Evolutionary conservation across 78 protist genomes (phyloP).

Genomic region (Chrysochromulina tobinii): DNA sequence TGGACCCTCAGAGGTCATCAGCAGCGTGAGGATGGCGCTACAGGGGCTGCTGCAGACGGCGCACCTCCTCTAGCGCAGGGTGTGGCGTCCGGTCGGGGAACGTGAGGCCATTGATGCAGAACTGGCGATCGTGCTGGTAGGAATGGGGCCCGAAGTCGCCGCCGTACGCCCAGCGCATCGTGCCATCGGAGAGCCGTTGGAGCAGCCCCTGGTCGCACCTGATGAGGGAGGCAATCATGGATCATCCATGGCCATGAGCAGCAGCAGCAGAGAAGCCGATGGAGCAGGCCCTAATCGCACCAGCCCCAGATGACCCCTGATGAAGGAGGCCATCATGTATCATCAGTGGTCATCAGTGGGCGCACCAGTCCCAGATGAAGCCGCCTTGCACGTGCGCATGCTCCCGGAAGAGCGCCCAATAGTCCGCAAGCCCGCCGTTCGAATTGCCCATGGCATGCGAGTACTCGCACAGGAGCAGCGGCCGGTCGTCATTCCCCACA

Average conservation of each 20-base stretch:
- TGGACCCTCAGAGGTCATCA: too few relatives aligned
- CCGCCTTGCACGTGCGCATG: constrained; percentile 24
- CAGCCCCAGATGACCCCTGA: too few relatives aligned
- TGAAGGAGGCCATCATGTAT: too few relatives aligned
- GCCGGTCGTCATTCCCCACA: not conserved
- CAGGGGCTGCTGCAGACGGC: constrained; percentile 11
- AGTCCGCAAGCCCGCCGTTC: not conserved
- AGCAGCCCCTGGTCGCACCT: constrained; percentile 39
- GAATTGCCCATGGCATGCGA: constrained; percentile 48
- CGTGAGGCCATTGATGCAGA: constrained; percentile 47
- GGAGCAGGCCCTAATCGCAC: too few relatives aligned
- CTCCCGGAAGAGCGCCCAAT: constrained; percentile 5
- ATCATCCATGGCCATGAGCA: too few relatives aligned
- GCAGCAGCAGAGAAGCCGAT: too few relatives aligned
- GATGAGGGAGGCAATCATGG: too few relatives aligned
- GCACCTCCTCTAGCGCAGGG: constrained; percentile 10
- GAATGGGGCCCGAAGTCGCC: constrained; percentile 11
- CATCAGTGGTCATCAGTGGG: too few relatives aligned
- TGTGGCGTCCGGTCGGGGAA: constrained; percentile 40
- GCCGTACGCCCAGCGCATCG: constrained; percentile 40
- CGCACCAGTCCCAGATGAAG: constrained; percentile 56
- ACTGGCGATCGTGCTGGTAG: constrained; percentile 1
- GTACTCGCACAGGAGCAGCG: constrained; percentile 47
- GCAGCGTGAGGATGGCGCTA: too few relatives aligned
- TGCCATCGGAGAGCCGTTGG: too few relatives aligned